phyloP scores from a whole-genome alignment of 1,139 yeast species.

The Zhuliangozyma parablackwelliae region DNA sequence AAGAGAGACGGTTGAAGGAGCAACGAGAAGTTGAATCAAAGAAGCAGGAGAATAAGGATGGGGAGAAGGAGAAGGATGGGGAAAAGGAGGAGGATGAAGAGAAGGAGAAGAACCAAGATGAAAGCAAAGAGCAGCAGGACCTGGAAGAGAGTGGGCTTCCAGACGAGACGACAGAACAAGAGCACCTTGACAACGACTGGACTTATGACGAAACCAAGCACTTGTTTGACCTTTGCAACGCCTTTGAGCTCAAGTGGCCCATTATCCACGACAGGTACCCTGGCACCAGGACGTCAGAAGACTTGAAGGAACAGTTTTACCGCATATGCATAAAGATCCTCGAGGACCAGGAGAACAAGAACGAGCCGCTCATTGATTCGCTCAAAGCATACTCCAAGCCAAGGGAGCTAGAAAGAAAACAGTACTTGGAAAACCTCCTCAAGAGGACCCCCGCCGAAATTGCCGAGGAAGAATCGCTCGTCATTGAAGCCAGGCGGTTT shows the following conservation, averaged over 20 bases:
- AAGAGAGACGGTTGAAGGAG: slow-evolving; percentile 12
- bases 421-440: slow-evolving; percentile 69
- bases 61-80: slow-evolving; percentile 5
- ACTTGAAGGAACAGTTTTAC: slow-evolving; percentile 79
- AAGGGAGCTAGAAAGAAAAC: slow-evolving; percentile 74
- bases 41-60: slow-evolving; percentile 3
- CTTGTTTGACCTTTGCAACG: slow-evolving; percentile 65
- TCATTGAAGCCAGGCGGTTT: slow-evolving; percentile 87
- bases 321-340: slow-evolving; percentile 34
- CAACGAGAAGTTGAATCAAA: slow-evolving; percentile 4
- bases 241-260: slow-evolving; percentile 84
- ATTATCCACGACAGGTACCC: slow-evolving; percentile 65
- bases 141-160: slow-evolving; percentile 1
- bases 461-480: slow-evolving; percentile 94
- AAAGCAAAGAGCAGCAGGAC: slow-evolving; percentile 4
- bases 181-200: slow-evolving; percentile 40
- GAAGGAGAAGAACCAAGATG: slow-evolving; percentile 8
- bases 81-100: slow-evolving; percentile 20
- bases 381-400: slow-evolving; percentile 55
- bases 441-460: slow-evolving; percentile 92
- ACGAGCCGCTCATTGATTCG: slow-evolving; percentile 46
- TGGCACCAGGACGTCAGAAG: slow-evolving; percentile 54
- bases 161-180: not conserved
- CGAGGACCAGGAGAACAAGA: slow-evolving; percentile 44
- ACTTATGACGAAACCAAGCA: slow-evolving; percentile 71